Evolutionary conservation across 371 early-diverging fungal species (phyloP).

Genomic region (Choanephora cucurbitarum): DNA sequence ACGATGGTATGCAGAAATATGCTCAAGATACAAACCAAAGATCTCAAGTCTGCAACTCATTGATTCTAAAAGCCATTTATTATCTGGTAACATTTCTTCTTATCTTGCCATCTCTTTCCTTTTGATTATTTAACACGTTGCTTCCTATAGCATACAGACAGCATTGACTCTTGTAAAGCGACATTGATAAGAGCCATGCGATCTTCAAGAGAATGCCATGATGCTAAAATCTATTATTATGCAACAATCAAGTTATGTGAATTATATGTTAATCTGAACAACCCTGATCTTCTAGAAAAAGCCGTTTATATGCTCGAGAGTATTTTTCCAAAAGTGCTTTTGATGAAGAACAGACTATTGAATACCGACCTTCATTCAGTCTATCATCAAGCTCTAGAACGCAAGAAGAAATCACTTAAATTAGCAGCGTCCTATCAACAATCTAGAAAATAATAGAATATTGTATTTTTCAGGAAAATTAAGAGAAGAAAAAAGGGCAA

Average conservation of each 20-base stretch:
- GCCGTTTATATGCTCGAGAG: constrained; percentile 14
- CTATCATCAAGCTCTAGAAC: constrained; percentile 5
- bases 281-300: constrained; percentile 5
- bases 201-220: constrained; percentile 2
- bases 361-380: constrained; percentile 23
- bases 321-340: constrained; percentile 25
- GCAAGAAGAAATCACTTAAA: too few relatives aligned
- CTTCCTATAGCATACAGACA: constrained; percentile 21
- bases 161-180: constrained; percentile 16
- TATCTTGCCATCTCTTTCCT: neutral
- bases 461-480: too few relatives aligned
- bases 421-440: too few relatives aligned
- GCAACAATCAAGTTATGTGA: constrained; percentile 22
- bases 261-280: constrained; percentile 8
- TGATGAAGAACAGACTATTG: constrained; percentile 18
- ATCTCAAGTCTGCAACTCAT: constrained; percentile 3
- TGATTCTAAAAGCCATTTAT: constrained; percentile 14
- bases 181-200: constrained; percentile 21
- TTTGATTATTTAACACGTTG: neutral
- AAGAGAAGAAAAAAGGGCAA: too few relatives aligned
- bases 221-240: constrained; percentile 23
- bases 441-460: too few relatives aligned
- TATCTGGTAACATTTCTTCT: constrained; percentile 14
- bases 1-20: constrained; percentile 10
- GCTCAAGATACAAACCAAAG: constrained; percentile 12